Evolutionary conservation across 1,284 basidiomycete species (phyloP).

Genomic region (Trametes sp.): DNA sequence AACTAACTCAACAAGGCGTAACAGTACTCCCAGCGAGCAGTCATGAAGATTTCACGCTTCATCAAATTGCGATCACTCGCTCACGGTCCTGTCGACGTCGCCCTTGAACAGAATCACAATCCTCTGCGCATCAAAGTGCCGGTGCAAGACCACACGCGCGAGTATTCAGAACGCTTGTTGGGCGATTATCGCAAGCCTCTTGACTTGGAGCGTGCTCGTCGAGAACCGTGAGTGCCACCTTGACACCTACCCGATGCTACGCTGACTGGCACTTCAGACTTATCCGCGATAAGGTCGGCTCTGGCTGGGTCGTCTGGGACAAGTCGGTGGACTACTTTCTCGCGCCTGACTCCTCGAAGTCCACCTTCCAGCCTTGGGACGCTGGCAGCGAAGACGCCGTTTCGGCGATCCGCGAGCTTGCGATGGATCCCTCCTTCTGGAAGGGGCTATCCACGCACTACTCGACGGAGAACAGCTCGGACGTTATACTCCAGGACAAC

Average conservation of each 20-base stretch:
- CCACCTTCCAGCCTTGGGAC: conserved; percentile 67
- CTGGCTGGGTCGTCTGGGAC: conserved; percentile 70
- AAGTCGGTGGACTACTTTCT: conserved; percentile 53
- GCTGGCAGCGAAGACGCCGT: conserved; percentile 54
- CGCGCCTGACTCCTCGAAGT: conserved; percentile 54
- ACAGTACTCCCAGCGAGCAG: conserved; percentile 73
- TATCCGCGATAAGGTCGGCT: conserved; percentile 60
- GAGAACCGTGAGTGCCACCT: conserved; percentile 52
- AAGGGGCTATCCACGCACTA: conserved; percentile 65
- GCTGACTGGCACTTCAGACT: conserved; percentile 43
- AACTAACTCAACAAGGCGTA: not conserved
- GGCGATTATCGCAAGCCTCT: conserved; percentile 54
- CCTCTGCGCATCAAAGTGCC: conserved; percentile 62
- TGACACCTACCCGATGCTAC: not conserved
- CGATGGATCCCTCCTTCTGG: conserved; percentile 61
- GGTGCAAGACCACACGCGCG: conserved; percentile 60
- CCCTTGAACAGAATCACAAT: conserved; percentile 60
- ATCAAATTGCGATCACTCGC: conserved; percentile 86
- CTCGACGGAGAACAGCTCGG: conserved; percentile 72
- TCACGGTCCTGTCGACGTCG: conserved; percentile 62
- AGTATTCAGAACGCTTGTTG: conserved; percentile 66
- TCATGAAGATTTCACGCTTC: conserved; percentile 70
- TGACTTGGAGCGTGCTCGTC: conserved; percentile 42
- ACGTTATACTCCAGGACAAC: conserved; percentile 67
- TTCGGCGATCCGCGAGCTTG: conserved; percentile 53